A percentile compares a stretch with the other conserved stretches of the same genome.
Evolutionary conservation across 2,329 filamentous ascomycete genomes (phyloP).

Genomic region (Conoideocrella luteorostrata): DNA sequence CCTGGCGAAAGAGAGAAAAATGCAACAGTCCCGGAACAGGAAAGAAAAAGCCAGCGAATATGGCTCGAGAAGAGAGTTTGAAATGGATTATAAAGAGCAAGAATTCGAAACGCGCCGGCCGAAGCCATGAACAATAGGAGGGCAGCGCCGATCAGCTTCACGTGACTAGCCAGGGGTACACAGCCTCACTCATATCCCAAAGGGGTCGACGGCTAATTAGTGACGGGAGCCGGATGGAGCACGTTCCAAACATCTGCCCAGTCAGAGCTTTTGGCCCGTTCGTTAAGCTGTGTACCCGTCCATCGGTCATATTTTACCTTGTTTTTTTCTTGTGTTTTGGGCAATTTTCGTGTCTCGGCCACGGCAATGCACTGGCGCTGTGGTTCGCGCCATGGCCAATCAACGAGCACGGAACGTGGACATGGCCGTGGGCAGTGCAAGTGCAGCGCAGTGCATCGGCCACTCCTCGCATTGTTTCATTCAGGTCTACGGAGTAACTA

Average conservation of each 20-base stretch:
- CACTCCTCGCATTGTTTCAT: too few species aligned
- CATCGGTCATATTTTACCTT: too few species aligned
- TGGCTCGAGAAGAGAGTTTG: not conserved
- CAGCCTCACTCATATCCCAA: constrained; percentile 1
- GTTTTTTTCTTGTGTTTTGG: too few species aligned
- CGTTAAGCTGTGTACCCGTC: too few species aligned
- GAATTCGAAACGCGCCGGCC: not conserved
- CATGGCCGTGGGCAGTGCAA: too few species aligned
- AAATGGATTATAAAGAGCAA: not conserved
- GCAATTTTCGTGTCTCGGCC: too few species aligned
- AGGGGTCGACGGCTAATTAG: not conserved
- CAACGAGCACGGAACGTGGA: too few species aligned
- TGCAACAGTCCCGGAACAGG: not conserved
- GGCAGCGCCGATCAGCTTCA: not conserved
- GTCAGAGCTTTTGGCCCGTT: too few species aligned
- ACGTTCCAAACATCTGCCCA: not conserved
- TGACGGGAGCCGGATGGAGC: not conserved
- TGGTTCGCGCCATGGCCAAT: too few species aligned
- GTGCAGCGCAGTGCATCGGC: too few species aligned
- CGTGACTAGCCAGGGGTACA: not conserved
- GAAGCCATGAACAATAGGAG: not conserved
- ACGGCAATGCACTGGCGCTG: too few species aligned
- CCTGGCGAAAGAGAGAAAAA: not conserved
- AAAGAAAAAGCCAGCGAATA: not conserved
- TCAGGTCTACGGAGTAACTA: too few species aligned